Evolutionary conservation across 257 asterid species (phyloP).

Genomic region (Leptodermis oblonga): DNA sequence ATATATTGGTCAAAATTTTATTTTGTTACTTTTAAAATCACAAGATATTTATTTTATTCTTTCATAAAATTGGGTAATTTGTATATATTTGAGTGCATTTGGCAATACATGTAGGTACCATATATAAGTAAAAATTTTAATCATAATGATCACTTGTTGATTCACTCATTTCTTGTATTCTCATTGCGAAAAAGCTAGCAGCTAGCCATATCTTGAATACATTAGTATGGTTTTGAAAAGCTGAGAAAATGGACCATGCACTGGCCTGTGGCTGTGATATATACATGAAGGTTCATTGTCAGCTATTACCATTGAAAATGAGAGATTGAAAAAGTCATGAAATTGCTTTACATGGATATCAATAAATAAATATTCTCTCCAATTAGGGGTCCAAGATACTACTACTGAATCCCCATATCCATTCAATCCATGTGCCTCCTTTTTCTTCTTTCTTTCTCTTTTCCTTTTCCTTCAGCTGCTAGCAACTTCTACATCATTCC

Average conservation of each 20-base stretch:
- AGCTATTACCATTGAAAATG: conserved; percentile 2
- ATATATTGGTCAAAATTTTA: no score
- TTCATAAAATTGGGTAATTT: no score
- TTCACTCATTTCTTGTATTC: no score
- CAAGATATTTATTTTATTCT: no score
- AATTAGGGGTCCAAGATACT: conserved; percentile 3
- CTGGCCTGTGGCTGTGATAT: no score
- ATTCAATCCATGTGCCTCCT: neutral
- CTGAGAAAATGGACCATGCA: conserved; percentile 11
- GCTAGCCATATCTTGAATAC: no score
- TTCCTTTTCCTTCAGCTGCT: neutral
- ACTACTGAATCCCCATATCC: neutral
- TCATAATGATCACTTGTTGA: no score
- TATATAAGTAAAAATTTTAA: no score
- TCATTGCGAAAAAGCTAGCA: no score
- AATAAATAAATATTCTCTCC: neutral
- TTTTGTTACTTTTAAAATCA: no score
- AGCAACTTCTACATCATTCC: conserved; percentile 7
- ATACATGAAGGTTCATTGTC: conserved; percentile 14
- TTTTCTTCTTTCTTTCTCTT: neutral
- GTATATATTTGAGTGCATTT: no score
- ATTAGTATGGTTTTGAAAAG: conserved; percentile 13
- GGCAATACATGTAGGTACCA: no score
- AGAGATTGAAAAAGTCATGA: conserved; percentile 14
- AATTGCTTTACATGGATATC: conserved; percentile 3